Percentiles rank a stretch among this genome's conserved stretches.
phyloP scores from a whole-genome alignment of 2,329 filamentous ascomycete species.

The Trichothecium roseum region DNA sequence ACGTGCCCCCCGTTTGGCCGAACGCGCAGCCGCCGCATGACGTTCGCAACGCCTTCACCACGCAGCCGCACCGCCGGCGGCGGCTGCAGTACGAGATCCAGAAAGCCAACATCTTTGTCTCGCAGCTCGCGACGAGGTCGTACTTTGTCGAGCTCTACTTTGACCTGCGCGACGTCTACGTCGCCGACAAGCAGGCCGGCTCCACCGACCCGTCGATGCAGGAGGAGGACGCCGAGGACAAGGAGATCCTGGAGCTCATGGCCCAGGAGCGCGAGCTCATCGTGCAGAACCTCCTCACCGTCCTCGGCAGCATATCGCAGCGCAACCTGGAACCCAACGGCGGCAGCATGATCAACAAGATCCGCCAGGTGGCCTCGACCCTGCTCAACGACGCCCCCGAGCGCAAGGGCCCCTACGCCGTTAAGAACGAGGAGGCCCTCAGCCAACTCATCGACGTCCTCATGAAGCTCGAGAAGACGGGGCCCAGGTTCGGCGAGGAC shows the following conservation, averaged over 20 bases:
- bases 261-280: conserved; percentile 69
- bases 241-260: conserved; percentile 53
- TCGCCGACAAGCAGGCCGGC: conserved; percentile 31
- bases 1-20: conserved; percentile 40
- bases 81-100: conserved; percentile 77
- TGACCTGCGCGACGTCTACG: conserved; percentile 58
- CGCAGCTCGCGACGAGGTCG: conserved; percentile 69
- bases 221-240: conserved; percentile 28
- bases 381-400: conserved; percentile 52
- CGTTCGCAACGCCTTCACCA: conserved; percentile 36
- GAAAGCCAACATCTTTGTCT: conserved; percentile 81
- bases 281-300: conserved; percentile 64
- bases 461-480: conserved; percentile 60
- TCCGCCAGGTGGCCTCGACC: conserved; percentile 74
- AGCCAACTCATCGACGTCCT: conserved; percentile 64
- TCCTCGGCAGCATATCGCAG: conserved; percentile 69
- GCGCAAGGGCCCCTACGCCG: conserved; percentile 37
- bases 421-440: conserved; percentile 60
- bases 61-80: conserved; percentile 38
- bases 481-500: conserved; percentile 14
- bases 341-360: conserved; percentile 64
- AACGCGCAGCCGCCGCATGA: conserved; percentile 36
- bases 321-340: conserved; percentile 72
- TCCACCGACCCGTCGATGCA: conserved; percentile 24
- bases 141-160: conserved; percentile 84